Evolutionary conservation across 169 alveolate genomes (phyloP).

Genomic region (Plasmodium adleri): DNA sequence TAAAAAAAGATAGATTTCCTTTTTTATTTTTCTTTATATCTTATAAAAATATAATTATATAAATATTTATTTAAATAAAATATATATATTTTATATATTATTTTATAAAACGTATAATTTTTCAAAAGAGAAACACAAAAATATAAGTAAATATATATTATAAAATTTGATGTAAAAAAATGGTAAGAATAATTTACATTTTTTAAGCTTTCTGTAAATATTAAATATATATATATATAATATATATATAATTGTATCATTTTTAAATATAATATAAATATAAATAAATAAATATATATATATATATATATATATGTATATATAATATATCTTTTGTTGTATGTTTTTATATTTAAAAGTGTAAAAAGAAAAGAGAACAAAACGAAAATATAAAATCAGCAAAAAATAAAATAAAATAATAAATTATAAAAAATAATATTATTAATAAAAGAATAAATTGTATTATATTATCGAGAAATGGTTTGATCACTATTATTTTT

Average conservation of each 20-base stretch:
- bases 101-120: not conserved
- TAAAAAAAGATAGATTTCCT: not conserved
- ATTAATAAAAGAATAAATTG: not conserved
- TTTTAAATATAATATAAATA: not conserved
- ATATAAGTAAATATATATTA: not conserved
- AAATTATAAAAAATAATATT: not conserved
- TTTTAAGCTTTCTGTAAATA: no score
- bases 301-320: no score
- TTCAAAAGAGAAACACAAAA: not conserved
- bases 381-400: not conserved
- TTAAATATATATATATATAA: not conserved
- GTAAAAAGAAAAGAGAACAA: not conserved
- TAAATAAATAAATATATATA: no score
- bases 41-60: no score
- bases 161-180: not conserved
- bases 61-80: no score
- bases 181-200: not conserved
- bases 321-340: no score
- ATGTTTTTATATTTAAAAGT: conserved; percentile 1
- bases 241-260: not conserved
- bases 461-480: not conserved
- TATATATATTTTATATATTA: no score
- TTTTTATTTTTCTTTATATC: not conserved
- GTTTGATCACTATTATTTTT: not conserved
- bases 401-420: not conserved